Evolutionary conservation across 2,329 filamentous ascomycete species (phyloP), one percentile per base, ranked within the genome.

Genomic region (Anisogramma anomala): DNA sequence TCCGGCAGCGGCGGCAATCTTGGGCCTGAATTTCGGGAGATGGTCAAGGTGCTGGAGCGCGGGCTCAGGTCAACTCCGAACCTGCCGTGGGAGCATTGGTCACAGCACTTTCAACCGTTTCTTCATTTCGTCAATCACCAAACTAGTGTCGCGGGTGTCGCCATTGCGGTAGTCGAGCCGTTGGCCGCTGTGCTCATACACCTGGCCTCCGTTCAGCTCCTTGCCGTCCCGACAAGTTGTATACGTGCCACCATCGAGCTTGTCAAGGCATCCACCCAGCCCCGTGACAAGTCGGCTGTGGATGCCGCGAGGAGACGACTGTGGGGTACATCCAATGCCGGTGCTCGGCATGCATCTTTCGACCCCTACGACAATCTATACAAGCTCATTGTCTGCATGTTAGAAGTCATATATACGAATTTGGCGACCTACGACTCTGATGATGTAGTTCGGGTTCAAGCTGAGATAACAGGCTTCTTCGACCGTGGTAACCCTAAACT

Each of bases 311-410:
- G 74, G 36, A 72, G 74, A 36, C 69, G 69, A n/a, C 62, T 88
- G 0, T 86, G 81, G 80, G 77, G 77, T 3, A 71, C 69, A 1
- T 55, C 59, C 0, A 58, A 58, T 26, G 58, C 60, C 0, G 63
- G 63, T 1, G 53, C 60, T 3, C 64, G 64, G 39, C 58, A 59
- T 1, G 48, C 63, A 28, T 63, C 63, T 4, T 71, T 66, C 45
- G 73, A 87, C 51, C 75, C 80, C 0, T 84, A 80, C 48, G 71
- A 79, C 39, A 65, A 74, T 39, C 59, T 93, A 1, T 83, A 87
- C 53, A 69, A 68, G 32, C 67, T 81, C 11, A 61, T 76, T 33
- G 68, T 66, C 41, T 57, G 63, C 11, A 61, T 73, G 0, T 61
- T 89, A 32, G 58, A 60, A 8, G 59, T 59, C 3, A 61, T 72